Evolutionary conservation across 768 basidiomycete genomes (phyloP), one percentile per base, ranked within the genome.

Genomic region (Agrocybe chaxingu): DNA sequence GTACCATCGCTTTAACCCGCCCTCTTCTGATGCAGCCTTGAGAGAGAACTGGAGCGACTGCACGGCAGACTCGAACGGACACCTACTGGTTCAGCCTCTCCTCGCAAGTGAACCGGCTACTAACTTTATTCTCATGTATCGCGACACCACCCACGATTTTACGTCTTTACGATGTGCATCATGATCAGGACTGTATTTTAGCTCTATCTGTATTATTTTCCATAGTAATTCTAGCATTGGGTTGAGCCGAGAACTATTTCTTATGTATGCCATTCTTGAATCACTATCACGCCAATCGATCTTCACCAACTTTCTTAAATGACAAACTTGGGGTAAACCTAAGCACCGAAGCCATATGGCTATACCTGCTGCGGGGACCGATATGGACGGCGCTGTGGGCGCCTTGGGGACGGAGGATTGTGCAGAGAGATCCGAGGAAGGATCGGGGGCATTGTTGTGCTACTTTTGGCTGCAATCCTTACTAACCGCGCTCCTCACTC

Each of bases 41-140:
- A 64, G 49, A 50, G 63, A 52, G 65, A 66, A 48, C 45, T 66
- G 3, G 65, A 66, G 45, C 57, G 56, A 39, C 36, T 63, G 32
- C 62, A 64, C 18, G 48, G 52, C 36, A 52, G 65, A 45, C 52
- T 66, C 6, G 62, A 60, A 41, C 58, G 59, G 18, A 57, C 60
- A 1, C 44, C 54, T 43, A 39, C 51, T 13, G 52, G 47, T 10
- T 47, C 40, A 24, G 50, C 48, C 29, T 38, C 48, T 35, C 30
- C 51, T 31, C 55, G 55, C 33, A 52, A 52, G 57, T 54, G 41
- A 52, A 5, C 13, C 24, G 38, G 12, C 38, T 6, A 40, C 19
- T 13, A 13, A 40, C 38, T 40, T 19, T 13, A 13, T 13, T 13
- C 13, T 12, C 38, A 40, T 8, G 13, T 40, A 40, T 40, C 7